Evolutionary conservation across 2,329 filamentous ascomycete genomes (phyloP), one percentile per base, ranked within the genome.

Genomic region (Cladosporium colombiae): DNA sequence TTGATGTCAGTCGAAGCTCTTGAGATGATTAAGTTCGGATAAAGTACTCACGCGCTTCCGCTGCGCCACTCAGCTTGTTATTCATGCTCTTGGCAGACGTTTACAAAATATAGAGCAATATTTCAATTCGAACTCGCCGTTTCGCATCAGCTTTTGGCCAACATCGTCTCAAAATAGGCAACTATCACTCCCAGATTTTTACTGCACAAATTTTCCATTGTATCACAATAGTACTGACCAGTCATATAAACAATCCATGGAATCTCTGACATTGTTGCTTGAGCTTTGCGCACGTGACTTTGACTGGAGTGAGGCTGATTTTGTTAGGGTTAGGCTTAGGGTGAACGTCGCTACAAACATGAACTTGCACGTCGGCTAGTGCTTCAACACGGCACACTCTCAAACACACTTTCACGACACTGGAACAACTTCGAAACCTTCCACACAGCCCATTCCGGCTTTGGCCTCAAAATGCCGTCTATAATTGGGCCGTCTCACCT

Each of bases 401-500:
- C 40, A 46, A 46, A 46, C 40, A 46, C 40, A 10, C 40, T 46
- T 21, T 6, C 8, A 46, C 40, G 18, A 46, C 10, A 5, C 40
- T 13, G 13, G n/a, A 46, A 21, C 5, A 44, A 21, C 40, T 46
- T 46, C 40, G 18, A 46, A 46, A 21, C 40, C 40, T 6, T 16
- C 8, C 40, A 18, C 40, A 46, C 40, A 46, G 40, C 23, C 40
- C 40, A 46, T 1, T 1, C 5, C 16, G 25, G 49, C 49, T 29
- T 53, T 23, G 25, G 16, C 13, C 52, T 14, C 62, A 27, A 27
- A 33, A 65, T 65, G 62, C 53, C 62, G 23, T 52, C 62, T 23
- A 25, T 59, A 8, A 52, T 62, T 70, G 77, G 76, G 69, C 70
- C 74, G 23, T 79, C 78, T 10, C 76, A 80, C 71, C 84, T 93